A percentile compares a stretch with the other conserved stretches of the same genome.
phyloP scores from a whole-genome alignment of 805 yeast genomes.

The Sugiyamaella lignohabitans region DNA sequence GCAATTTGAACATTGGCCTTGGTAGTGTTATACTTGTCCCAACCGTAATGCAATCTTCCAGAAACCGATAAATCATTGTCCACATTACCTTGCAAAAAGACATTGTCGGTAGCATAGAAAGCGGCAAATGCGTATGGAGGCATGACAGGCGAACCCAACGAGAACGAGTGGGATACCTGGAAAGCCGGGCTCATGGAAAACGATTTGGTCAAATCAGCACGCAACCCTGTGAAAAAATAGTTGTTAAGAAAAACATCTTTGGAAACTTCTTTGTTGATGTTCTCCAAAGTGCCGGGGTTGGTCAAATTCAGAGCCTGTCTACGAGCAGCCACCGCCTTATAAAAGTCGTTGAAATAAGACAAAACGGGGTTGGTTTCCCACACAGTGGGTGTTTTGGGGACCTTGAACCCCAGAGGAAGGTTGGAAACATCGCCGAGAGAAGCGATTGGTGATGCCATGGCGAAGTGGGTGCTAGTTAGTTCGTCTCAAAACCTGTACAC shows the following conservation, averaged over 20 bases:
- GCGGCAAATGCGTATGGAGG: constrained; percentile 92
- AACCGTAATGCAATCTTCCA: constrained; percentile 87
- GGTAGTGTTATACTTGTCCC: constrained; percentile 72
- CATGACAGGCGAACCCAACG: constrained; percentile 75
- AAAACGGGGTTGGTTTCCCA: constrained; percentile 83
- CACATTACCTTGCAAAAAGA: constrained; percentile 84
- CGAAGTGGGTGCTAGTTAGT: no score
- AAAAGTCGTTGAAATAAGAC: constrained; percentile 69
- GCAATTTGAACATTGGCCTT: constrained; percentile 86
- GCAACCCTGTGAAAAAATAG: constrained; percentile 87
- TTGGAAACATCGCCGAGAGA: constrained; percentile 24
- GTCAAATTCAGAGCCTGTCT: constrained; percentile 73
- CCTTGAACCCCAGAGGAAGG: constrained; percentile 15
- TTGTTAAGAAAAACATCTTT: constrained; percentile 88
- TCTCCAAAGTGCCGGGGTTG: constrained; percentile 94
- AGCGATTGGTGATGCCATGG: constrained; percentile 20
- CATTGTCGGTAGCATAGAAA: constrained; percentile 76
- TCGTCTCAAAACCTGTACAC: no score
- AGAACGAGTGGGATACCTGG: constrained; percentile 92
- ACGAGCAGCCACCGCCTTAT: constrained; percentile 64
- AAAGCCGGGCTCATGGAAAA: constrained; percentile 88
- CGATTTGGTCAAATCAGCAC: constrained; percentile 93
- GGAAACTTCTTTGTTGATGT: constrained; percentile 85
- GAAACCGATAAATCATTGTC: constrained; percentile 80
- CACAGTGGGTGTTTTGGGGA: constrained; percentile 27